Evolutionary conservation across 306 rosid species (phyloP), one percentile per base, ranked within the genome.

Genomic region (Cucurbita argyrosperma): DNA sequence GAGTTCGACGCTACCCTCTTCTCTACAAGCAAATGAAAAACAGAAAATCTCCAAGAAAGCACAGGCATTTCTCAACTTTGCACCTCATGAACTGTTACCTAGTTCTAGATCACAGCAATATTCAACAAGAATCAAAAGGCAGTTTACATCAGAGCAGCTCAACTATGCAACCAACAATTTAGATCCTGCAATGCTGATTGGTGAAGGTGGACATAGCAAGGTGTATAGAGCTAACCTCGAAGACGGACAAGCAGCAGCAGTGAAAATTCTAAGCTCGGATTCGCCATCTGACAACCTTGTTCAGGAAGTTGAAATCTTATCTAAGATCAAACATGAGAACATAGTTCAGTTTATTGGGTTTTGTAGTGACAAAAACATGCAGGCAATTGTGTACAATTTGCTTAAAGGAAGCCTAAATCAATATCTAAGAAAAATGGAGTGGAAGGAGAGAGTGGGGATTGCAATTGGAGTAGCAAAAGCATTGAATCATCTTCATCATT

Each of bases 381-480:
- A 65, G 37, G 85, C 84, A 10, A 71, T 82, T 47, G 74, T 84
- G n/a, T 85, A 85, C 59, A 71, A 61, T 52, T 74, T 79, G 18
- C 53, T 76, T 6, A 35, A 78, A 39, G 86, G 88, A 77, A 85
- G 80, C 76, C 74, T 85, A 82, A 80, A 58, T 71, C 59, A 78
- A 15, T 74, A 76, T 60, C 68, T 85, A 61, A 75, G 73, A 42
- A 54, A 53, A 8, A 61, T 82, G 15, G 37, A 13, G 7, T 85
- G 88, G 88, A 72, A 71, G 51, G 85, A 77, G 82, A 85, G 88
- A 75, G 80, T 82, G 76, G 54, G 69, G 54, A 81, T 82, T 11
- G 88, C 88, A 14, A 68, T 75, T 38, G 85, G 84, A 13, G 74
- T 64, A 59, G 86, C 86, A 14, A 82, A 77, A 81, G 84, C 86